Percentiles rank a stretch among this genome's conserved stretches.
These are phyloP conservation scores for Fusarium succisae DNA, from an alignment of 2,329 filamentous ascomycete species.

Conservation along the genomic window DNA sequence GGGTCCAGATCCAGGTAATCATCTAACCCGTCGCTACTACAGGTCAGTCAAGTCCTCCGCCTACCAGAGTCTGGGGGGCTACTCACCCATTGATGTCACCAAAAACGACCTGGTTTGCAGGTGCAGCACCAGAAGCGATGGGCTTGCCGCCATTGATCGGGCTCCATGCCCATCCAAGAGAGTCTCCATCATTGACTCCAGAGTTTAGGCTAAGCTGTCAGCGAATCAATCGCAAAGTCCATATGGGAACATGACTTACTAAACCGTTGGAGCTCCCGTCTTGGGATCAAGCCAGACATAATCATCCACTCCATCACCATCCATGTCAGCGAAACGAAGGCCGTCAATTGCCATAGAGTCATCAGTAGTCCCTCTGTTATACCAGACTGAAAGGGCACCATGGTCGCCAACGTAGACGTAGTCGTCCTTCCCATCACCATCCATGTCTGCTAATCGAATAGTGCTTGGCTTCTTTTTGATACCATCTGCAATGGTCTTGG, in stretches of 20 bases:
- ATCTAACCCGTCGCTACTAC: neutral
- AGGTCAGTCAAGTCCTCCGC: neutral
- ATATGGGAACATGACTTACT: neutral
- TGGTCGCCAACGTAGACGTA: conserved; percentile 29
- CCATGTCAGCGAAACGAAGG: conserved; percentile 14
- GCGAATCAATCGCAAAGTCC: rapidly evolving
- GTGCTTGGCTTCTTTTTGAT: conserved; percentile 8
- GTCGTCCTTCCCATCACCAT: conserved; percentile 25
- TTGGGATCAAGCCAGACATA: conserved; percentile 16
- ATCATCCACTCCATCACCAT: conserved; percentile 13
- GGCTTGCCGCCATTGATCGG: conserved; percentile 12
- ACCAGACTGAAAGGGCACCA: conserved; percentile 38
- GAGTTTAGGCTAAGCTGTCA: neutral
- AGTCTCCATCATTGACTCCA: neutral
- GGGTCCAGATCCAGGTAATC: neutral
- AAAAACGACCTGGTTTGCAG: neutral
- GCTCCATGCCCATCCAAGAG: conserved; percentile 11
- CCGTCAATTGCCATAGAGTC: conserved; percentile 2
- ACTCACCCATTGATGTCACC: conserved; percentile 11
- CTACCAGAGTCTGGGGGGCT: rapidly evolving
- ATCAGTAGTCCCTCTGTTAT: neutral
- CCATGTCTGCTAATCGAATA: conserved; percentile 35
- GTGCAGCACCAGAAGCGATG: neutral
- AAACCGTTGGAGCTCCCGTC: neutral
- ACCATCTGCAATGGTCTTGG: conserved; percentile 11